phyloP scores from a whole-genome alignment of 2,329 filamentous ascomycete species.

The Tolypocladium capitatum region DNA sequence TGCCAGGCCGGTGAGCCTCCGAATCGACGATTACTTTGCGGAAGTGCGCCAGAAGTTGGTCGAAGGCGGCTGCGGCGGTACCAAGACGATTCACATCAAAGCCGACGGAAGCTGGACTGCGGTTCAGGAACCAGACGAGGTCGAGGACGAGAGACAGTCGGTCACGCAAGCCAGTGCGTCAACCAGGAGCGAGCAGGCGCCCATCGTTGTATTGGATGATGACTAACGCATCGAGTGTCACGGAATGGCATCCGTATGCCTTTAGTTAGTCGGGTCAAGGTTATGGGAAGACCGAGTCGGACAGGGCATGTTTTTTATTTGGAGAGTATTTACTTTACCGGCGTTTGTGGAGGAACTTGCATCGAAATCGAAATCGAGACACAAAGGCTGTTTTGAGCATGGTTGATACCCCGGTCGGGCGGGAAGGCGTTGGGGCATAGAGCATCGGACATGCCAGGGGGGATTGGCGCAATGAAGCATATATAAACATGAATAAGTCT shows the following conservation, averaged over 20 bases:
- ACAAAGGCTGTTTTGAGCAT: not conserved
- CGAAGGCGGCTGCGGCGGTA: slow-evolving; percentile 6
- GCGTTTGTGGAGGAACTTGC: not conserved
- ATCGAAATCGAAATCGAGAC: no score
- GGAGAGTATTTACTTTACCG: no score
- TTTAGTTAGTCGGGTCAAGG: not conserved
- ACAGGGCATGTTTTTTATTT: not conserved
- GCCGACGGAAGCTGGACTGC: slow-evolving; percentile 20
- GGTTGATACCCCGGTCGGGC: not conserved
- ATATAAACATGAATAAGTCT: no score
- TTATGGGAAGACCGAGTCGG: not conserved
- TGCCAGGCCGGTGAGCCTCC: slow-evolving; percentile 57
- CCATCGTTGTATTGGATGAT: not conserved
- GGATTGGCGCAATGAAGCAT: not conserved
- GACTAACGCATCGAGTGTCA: not conserved
- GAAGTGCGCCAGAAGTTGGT: slow-evolving; percentile 44
- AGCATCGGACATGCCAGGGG: not conserved
- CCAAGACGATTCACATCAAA: slow-evolving; percentile 17
- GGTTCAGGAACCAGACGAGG: slow-evolving; percentile 16
- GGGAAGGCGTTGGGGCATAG: not conserved
- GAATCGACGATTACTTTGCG: slow-evolving; percentile 61
- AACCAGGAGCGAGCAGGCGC: not conserved
- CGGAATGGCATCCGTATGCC: slow-evolving; percentile 13
- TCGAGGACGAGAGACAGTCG: slow-evolving; percentile 7
- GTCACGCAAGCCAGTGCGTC: not conserved